These are phyloP conservation scores for Hanseniaspora hatyaiensis DNA, from an alignment of 805 yeast species.

Conservation along the genomic window DNA sequence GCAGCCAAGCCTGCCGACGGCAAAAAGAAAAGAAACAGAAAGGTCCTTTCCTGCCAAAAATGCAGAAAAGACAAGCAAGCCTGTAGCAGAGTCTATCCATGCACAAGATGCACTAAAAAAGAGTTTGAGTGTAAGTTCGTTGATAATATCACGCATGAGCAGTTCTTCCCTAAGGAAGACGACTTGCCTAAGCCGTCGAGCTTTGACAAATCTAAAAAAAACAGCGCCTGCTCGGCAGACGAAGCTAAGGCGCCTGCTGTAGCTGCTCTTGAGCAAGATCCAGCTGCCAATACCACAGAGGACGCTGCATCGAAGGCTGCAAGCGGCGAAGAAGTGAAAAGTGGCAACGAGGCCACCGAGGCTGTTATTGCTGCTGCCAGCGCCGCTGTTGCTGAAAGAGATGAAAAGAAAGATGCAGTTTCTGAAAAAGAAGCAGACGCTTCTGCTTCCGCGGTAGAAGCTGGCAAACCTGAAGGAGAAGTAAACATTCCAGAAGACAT, in stretches of 20 bases:
- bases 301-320: no score
- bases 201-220: no score
- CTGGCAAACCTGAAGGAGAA: neutral
- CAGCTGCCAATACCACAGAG: no score
- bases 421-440: neutral
- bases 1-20: neutral
- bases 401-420: neutral
- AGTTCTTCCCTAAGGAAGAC: slow-evolving; percentile 9
- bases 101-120: slow-evolving; percentile 14
- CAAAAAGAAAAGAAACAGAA: slow-evolving; percentile 15
- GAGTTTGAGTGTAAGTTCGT: slow-evolving; percentile 14
- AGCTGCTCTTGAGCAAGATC: no score
- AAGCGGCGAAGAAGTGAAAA: no score
- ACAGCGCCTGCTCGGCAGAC: no score
- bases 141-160: slow-evolving; percentile 11
- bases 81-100: slow-evolving; percentile 12
- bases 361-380: no score
- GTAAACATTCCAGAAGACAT: neutral
- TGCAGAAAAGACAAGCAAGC: slow-evolving; percentile 16
- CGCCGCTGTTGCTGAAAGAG: neutral
- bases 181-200: slow-evolving; percentile 6
- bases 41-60: slow-evolving; percentile 12
- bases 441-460: neutral
- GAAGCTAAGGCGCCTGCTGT: no score
- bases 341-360: no score